A percentile compares a stretch with the other conserved stretches of the same genome.
These are phyloP conservation scores for Orbilia quercus DNA, from an alignment of 2,329 filamentous ascomycete genomes.

Conservation along the genomic window DNA sequence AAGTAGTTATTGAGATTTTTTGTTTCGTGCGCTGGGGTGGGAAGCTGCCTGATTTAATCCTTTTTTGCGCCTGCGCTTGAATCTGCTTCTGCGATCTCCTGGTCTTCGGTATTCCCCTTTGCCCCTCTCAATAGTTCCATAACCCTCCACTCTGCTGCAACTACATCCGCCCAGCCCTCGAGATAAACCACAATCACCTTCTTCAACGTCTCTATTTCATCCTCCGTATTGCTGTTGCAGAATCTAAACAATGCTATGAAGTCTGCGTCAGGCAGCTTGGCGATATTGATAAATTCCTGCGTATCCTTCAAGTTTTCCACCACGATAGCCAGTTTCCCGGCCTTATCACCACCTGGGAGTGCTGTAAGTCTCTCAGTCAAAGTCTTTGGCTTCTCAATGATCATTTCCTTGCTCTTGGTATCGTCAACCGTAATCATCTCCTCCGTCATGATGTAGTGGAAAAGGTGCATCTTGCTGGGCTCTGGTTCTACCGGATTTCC, in stretches of 20 bases:
- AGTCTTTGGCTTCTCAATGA: conserved; percentile 32
- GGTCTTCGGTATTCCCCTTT: conserved; percentile 32
- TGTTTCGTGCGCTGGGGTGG: too few species aligned
- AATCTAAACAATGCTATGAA: conserved; percentile 43
- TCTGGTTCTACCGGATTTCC: conserved; percentile 34
- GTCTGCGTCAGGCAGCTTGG: conserved; percentile 28
- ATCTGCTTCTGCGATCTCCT: conserved; percentile 46
- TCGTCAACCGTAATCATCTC: conserved; percentile 22
- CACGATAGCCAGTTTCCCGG: conserved; percentile 39
- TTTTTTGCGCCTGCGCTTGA: conserved; percentile 30
- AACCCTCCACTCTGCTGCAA: conserved; percentile 45
- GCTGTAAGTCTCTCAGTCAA: conserved; percentile 32
- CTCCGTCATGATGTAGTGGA: conserved; percentile 39
- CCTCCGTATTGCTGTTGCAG: conserved; percentile 37
- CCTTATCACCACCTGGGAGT: conserved; percentile 45
- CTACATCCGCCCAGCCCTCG: conserved; percentile 45
- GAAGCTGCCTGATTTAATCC: too few species aligned
- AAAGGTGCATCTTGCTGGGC: conserved; percentile 47
- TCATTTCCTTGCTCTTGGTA: conserved; percentile 25
- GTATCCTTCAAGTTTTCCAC: conserved; percentile 28
- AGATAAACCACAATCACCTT: conserved; percentile 36
- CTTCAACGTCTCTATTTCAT: conserved; percentile 41
- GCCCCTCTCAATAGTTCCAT: conserved; percentile 26
- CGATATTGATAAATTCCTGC: conserved; percentile 37
- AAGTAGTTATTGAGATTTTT: too few species aligned